Base-by-base conservation (phyloP, 2,329 filamentous ascomycete species). In the Bipolaris zeicola region DNA sequence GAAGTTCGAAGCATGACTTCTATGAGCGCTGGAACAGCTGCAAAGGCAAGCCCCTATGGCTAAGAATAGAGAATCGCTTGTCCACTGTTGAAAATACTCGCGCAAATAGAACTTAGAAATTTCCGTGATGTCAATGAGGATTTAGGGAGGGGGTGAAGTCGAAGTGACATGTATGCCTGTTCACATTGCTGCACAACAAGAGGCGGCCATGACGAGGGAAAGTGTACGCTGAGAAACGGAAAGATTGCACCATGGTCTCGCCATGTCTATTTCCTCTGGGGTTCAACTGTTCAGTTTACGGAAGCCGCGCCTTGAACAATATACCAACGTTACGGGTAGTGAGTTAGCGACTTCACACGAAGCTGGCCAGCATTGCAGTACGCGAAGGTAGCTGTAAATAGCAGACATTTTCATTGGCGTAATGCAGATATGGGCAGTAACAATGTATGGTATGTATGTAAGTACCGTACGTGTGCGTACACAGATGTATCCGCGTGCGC, bases 1-100 rank as follows among this genome's bases (percentile, higher is more conserved):
- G 56, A 55, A 3, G 42, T 16, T 28, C 18, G 37, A 43, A 55
- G 33, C 43, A 58, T 48, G 7, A 13, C 49, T 20, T 34, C 5
- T 13, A 24, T 31, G 3, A 31, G 11, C 13, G 26, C 5, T 10
- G 18, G 16, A 22, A 34, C 5, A 16, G 18, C 39, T 8, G 20
- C 20, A 10, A 10, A n/a, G 6, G 16, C 16, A 14, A 16, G 10
- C 28, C 14, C 6, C n/a, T 20, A 13, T 34, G 3, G 13, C 22
- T 22, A 14, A 33, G 10, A 14, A 3, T 37, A 33, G 13, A 16
- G 22, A 39, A 1, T 34, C 13, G 7, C 3, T 16, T 16, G 11
- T 16, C n/a, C 26, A 13, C 46, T 16, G 44, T 24, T 52, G 53
- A 16, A 16, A n/a, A 49, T 57, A 13, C 3, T 20, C 38, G 26